phyloP scores from a whole-genome alignment of 352 stramenopile species.

The Thalassiosira delicatula region DNA sequence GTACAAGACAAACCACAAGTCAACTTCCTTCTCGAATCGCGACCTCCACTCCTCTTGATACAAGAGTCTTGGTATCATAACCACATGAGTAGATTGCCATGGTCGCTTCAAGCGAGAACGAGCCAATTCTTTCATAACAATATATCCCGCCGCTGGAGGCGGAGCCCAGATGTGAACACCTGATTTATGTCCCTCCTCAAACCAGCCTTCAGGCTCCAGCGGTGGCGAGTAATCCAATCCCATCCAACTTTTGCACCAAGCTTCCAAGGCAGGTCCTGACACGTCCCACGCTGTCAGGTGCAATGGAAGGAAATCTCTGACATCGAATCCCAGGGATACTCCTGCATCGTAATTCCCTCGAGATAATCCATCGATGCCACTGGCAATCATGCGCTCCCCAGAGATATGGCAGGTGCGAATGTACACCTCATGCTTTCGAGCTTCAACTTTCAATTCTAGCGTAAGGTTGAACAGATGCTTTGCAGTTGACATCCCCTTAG shows the following conservation, averaged over 20 bases:
- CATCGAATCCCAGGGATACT: constrained; percentile 32
- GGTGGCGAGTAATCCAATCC: constrained; percentile 5
- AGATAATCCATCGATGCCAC: constrained; percentile 43
- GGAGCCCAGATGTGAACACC: constrained; percentile 32
- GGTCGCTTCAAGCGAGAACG: constrained; percentile 10
- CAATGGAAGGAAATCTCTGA: constrained; percentile 12
- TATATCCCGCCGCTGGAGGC: constrained; percentile 19
- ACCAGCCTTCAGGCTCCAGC: constrained; percentile 17
- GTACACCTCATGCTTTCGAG: constrained; percentile 21
- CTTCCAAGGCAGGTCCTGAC: not conserved
- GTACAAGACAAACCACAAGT: constrained; percentile 39
- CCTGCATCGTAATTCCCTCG: constrained; percentile 29
- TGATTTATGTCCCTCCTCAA: constrained; percentile 16
- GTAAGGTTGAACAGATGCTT: constrained; percentile 33
- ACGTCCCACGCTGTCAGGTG: not conserved
- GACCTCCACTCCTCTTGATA: constrained; percentile 37
- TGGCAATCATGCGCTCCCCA: constrained; percentile 38
- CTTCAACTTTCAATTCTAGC: constrained; percentile 24
- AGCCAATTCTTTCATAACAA: constrained; percentile 25
- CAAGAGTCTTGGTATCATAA: constrained; percentile 32
- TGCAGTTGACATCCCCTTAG: constrained; percentile 29
- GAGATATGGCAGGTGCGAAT: constrained; percentile 19
- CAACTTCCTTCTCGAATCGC: constrained; percentile 46
- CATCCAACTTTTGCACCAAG: constrained; percentile 2
- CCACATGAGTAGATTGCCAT: constrained; percentile 21